Percentiles rank a stretch among this genome's conserved stretches.
Evolutionary conservation across 2,329 filamentous ascomycete species (phyloP).

Genomic region (Ceratocystis eucalypticola): DNA sequence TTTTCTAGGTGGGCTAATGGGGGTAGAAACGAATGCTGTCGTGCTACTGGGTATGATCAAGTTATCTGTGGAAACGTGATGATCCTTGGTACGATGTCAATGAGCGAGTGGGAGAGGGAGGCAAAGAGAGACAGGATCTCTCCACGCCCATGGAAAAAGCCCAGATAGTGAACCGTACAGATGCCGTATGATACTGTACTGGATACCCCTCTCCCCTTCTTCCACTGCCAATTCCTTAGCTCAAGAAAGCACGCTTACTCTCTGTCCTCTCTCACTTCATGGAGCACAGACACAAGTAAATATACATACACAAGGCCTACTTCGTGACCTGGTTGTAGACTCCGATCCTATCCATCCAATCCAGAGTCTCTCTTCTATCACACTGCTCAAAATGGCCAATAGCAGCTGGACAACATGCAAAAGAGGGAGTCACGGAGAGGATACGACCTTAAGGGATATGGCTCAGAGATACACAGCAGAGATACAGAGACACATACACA

Average conservation of each 20-base stretch:
- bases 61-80: background rate
- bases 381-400: background rate
- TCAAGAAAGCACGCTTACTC: background rate
- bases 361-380: background rate
- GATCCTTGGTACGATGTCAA: no score
- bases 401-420: background rate
- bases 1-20: background rate
- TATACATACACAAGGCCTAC: background rate
- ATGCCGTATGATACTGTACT: no score
- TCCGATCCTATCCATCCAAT: background rate
- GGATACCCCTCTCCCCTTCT: no score
- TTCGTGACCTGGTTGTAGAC: background rate
- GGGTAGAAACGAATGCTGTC: background rate
- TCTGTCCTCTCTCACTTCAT: background rate
- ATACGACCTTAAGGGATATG: background rate
- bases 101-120: no score
- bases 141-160: no score
- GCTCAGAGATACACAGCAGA: background rate
- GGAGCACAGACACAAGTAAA: background rate
- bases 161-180: no score
- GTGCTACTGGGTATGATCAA: background rate
- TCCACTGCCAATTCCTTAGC: background rate
- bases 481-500: background rate
- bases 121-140: no score
- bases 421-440: background rate